Conservation (phyloP, 1,284 basidiomycete genomes). For the Anthracocystis panici-leucophaei region DNA sequence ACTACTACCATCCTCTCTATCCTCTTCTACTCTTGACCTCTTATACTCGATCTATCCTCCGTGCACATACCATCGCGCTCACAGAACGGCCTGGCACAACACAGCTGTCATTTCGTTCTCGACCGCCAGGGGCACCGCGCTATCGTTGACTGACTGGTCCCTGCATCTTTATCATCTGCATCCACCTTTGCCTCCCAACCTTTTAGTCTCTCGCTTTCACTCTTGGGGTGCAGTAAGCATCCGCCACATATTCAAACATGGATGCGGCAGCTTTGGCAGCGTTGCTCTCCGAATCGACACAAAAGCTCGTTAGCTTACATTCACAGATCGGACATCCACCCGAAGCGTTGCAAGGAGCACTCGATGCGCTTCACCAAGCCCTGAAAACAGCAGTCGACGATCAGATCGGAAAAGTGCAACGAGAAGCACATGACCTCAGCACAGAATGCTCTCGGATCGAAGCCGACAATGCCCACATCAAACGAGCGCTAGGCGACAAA, state of each 20-base stretch:
- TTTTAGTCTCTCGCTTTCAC: not conserved
- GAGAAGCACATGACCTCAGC: slow-evolving; percentile 52
- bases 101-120: too few species aligned
- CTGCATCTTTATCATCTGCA: not conserved
- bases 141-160: too few species aligned
- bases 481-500: slow-evolving; percentile 37
- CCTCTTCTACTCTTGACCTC: not conserved
- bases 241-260: slow-evolving; percentile 34
- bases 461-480: slow-evolving; percentile 30
- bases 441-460: slow-evolving; percentile 45
- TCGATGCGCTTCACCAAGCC: slow-evolving; percentile 58
- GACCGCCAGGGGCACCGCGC: too few species aligned
- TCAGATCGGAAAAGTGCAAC: slow-evolving; percentile 59
- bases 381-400: slow-evolving; percentile 62
- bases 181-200: not conserved
- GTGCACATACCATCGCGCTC: not conserved
- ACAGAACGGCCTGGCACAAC: too few species aligned
- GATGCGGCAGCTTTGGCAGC: slow-evolving; percentile 58
- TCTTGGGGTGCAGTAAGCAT: slow-evolving; percentile 16
- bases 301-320: slow-evolving; percentile 55
- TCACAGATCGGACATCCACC: slow-evolving; percentile 61
- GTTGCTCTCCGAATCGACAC: slow-evolving; percentile 58
- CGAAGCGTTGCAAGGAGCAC: slow-evolving; percentile 54
- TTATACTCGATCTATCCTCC: not conserved
- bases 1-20: not conserved